phyloP scores from a whole-genome alignment of 768 basidiomycete genomes.

The Lyophyllum decastes region DNA sequence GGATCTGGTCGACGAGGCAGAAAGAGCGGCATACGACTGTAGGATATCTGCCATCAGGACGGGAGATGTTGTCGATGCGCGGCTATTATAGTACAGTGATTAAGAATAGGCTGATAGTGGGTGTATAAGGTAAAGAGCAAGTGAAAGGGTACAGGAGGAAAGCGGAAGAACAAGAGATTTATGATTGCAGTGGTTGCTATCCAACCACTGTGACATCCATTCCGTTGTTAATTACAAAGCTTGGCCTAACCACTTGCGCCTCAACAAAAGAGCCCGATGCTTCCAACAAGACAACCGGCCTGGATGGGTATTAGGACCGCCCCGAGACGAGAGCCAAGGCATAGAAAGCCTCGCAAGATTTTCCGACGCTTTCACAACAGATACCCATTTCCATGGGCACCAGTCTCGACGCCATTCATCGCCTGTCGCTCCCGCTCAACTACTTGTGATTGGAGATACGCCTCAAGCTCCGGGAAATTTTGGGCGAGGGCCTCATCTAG shows the following conservation, averaged over 20 bases:
- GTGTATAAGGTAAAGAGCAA: neutral
- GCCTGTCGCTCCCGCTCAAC: constrained; percentile 1
- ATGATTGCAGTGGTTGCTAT: constrained; percentile 2
- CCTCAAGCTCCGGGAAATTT: constrained; percentile 68
- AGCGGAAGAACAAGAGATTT: neutral
- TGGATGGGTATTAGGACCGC: neutral
- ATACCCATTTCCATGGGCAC: constrained; percentile 1
- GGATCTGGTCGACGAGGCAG: constrained; percentile 44
- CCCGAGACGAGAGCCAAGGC: neutral
- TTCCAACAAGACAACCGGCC: neutral
- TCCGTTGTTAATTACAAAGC: constrained; percentile 18
- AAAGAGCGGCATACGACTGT: constrained; percentile 47
- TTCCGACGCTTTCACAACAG: neutral
- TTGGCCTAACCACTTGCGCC: neutral
- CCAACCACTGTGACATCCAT: constrained; percentile 15
- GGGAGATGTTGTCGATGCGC: neutral
- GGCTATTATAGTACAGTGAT: constrained; percentile 4
- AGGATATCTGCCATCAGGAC: constrained; percentile 47
- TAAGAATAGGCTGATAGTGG: constrained; percentile 2
- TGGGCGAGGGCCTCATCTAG: constrained; percentile 72
- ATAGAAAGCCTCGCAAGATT: neutral
- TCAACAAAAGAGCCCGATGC: neutral
- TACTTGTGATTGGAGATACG: constrained; percentile 26
- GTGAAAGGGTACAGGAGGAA: neutral
- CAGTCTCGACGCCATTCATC: neutral